Conservation (phyloP, 441 rosid genomes). For the Erodium texanum region DNA sequence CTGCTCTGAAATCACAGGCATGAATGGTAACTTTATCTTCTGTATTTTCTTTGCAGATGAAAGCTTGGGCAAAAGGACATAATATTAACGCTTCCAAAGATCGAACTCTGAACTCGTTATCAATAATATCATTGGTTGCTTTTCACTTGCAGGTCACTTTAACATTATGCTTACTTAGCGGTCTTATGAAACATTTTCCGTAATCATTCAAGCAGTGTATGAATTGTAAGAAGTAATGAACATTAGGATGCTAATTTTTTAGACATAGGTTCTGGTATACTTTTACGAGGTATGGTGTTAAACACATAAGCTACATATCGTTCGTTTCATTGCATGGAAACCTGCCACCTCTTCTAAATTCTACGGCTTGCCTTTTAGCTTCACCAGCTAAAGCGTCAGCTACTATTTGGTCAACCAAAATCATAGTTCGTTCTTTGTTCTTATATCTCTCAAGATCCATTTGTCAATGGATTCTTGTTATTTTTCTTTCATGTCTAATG, state of each 20-base stretch:
- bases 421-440: not conserved
- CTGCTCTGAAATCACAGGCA: not conserved
- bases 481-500: not conserved
- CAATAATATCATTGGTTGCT: constrained; percentile 41
- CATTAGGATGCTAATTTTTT: not conserved
- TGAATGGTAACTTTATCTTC: not conserved
- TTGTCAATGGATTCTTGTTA: not conserved
- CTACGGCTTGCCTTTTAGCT: not conserved
- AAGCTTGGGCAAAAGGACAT: constrained; percentile 49
- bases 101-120: constrained; percentile 41
- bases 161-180: not conserved
- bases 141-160: constrained; percentile 42
- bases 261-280: not conserved
- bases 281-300: not conserved
- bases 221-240: not conserved
- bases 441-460: not conserved
- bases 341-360: not conserved
- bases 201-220: not conserved
- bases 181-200: not conserved
- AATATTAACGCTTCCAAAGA: constrained; percentile 37
- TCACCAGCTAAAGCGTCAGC: not conserved
- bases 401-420: not conserved
- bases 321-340: not conserved
- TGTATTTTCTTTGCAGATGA: constrained; percentile 28
- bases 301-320: not conserved